Conservation (phyloP, 2,329 filamentous ascomycete genomes). For the Fusarium liriodendri region DNA sequence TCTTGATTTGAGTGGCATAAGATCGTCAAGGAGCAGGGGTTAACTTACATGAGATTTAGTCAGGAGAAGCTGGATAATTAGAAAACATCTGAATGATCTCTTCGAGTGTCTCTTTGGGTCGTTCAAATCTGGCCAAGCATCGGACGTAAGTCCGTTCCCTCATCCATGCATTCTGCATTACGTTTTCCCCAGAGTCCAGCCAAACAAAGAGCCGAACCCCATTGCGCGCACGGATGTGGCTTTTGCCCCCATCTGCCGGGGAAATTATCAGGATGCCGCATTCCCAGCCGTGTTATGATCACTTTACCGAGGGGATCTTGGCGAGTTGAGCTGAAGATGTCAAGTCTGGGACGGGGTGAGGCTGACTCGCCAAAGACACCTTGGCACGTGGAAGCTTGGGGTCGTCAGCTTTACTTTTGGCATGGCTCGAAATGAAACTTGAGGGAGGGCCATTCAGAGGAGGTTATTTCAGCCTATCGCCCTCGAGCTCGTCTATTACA, state of each 20-base stretch:
- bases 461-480: not conserved
- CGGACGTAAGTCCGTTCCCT: too few relatives aligned
- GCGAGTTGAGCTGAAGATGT: not conserved
- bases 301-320: not conserved
- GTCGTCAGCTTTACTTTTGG: not conserved
- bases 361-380: not conserved
- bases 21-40: not conserved
- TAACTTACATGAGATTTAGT: not conserved
- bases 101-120: not conserved
- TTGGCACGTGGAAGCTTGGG: not conserved
- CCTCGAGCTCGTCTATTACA: not conserved
- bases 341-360: not conserved
- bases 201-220: not conserved
- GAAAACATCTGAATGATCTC: not conserved
- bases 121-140: not conserved
- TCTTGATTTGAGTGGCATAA: not conserved
- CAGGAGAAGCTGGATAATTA: not conserved
- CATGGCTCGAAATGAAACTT: not conserved
- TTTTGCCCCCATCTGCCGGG: not conserved
- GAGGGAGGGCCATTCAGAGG: not conserved
- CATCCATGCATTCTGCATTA: not conserved
- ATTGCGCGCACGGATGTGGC: not conserved
- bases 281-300: not conserved
- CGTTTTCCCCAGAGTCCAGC: not conserved
- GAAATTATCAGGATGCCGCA: slow-evolving; percentile 4